Evolutionary conservation across 768 basidiomycete species (phyloP), one percentile per base, ranked within the genome.

Genomic region (Dictyophora rubrovolvata): DNA sequence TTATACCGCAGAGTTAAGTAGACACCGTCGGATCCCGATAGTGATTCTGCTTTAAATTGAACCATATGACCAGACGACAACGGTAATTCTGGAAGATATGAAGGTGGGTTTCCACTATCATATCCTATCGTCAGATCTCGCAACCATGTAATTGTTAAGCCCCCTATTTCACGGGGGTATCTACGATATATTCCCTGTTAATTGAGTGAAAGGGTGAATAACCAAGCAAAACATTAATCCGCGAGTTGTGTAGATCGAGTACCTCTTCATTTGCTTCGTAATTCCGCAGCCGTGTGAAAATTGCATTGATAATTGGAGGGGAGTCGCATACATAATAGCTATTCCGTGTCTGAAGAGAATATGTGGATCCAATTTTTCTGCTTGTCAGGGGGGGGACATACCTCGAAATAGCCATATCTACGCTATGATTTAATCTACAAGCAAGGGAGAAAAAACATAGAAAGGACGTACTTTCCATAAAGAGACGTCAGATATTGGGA

Each of bases 41-140:
- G 62, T 58, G 72, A 73, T 50, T 74, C 72, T 2, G 82, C 86
- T 55, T 82, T 73, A 68, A 94, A 86, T 63, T 87, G 85, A 47
- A 93, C 82, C 92, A 93, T 93, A 63, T 93, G 85, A 6, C 89
- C 85, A 0, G 83, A 84, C 18, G 89, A 89, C 35, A 89, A 69
- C 18, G 86, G 86, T 18, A 89, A 72, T 23, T 71, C 70, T 12
- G 89, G 85, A 63, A 77, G 71, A 66, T 76, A 83, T 2, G 74
- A 75, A 1, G 86, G 85, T n/a, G 84, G 76, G 64, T 89, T 87
- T 6, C 75, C 74, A 63, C 84, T 89, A 63, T 91, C 89, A 67
- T 86, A 90, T 21, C 86, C 88, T 20, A 73, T 72, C 1, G 91
- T 93, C 47, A 93, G 69, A 67, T 94, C 93, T 9, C 88, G 72